Evolutionary conservation across 106 monocot genomes (phyloP).

Genomic region (Alisma plantagoaquatica): DNA sequence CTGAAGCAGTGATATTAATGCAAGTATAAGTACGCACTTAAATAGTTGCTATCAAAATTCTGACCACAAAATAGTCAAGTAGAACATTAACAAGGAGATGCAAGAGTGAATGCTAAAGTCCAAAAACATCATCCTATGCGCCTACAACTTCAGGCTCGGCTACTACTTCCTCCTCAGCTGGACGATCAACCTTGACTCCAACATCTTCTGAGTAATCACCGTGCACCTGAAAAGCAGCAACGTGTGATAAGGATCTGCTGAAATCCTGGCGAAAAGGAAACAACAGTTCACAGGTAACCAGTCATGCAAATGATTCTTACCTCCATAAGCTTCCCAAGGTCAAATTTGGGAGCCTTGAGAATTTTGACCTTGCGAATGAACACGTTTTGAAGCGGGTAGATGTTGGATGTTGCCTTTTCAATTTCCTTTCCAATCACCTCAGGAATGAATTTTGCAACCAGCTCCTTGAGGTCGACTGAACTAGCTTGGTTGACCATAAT

Average conservation of each 20-base stretch:
- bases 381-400: too few species aligned
- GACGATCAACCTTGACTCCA: constrained; percentile 7
- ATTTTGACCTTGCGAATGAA: constrained; percentile 87
- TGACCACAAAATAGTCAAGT: too few species aligned
- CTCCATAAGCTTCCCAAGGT: constrained; percentile 89
- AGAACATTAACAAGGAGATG: too few species aligned
- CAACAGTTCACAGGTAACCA: not conserved
- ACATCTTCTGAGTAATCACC: constrained; percentile 15
- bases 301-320: constrained; percentile 13
- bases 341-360: constrained; percentile 81
- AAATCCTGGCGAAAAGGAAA: not conserved
- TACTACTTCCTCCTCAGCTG: constrained; percentile 4
- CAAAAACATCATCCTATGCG: too few species aligned
- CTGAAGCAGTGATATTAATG: too few species aligned
- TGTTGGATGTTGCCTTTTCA: constrained; percentile 69
- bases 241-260: not conserved
- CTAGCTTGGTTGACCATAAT: constrained; percentile 76
- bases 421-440: constrained; percentile 82
- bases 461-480: constrained; percentile 58
- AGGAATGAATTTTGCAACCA: constrained; percentile 73
- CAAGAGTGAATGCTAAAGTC: too few species aligned
- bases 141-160: constrained; percentile 10
- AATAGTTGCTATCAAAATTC: too few species aligned
- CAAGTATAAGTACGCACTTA: too few species aligned
- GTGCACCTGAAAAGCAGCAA: constrained; percentile 5